phyloP scores from a whole-genome alignment of 495 filamentous ascomycete genomes.

The Neurospora sublineolata region DNA sequence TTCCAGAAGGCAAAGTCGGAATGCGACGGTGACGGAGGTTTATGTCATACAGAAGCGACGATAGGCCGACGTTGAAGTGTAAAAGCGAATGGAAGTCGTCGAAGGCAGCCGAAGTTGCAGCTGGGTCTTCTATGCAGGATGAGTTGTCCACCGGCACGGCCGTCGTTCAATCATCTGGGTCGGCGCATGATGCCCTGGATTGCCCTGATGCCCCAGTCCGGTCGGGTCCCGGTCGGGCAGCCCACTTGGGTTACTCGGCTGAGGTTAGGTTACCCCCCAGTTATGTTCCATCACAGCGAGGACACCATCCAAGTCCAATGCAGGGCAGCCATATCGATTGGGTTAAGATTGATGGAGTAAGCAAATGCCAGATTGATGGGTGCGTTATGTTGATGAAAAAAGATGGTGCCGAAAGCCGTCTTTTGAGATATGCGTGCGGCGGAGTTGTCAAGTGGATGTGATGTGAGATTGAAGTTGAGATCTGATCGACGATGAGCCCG shows the following conservation, averaged over 20 bases:
- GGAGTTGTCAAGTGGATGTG: not conserved
- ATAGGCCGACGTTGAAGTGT: not conserved
- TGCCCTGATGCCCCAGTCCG: not conserved
- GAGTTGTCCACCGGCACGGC: conserved; percentile 31
- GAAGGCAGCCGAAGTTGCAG: conserved; percentile 6
- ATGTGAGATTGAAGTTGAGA: not conserved
- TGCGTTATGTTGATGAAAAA: not conserved
- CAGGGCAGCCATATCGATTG: not conserved
- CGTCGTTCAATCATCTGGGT: conserved; percentile 14
- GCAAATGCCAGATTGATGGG: not conserved
- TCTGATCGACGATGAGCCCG: not conserved
- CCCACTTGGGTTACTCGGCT: not conserved
- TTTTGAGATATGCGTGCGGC: not conserved
- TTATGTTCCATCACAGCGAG: not conserved
- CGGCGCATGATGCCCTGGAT: not conserved
- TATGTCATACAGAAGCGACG: conserved; percentile 15
- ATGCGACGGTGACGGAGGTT: conserved; percentile 2
- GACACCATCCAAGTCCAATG: not conserved
- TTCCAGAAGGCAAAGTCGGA: not conserved
- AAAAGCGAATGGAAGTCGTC: conserved; percentile 28
- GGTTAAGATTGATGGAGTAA: not conserved
- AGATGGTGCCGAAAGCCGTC: not conserved
- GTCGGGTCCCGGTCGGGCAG: not conserved
- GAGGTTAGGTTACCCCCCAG: not conserved
- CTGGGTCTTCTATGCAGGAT: conserved; percentile 26